A percentile compares a stretch with the other conserved stretches of the same genome.
Conservation (phyloP, 345 rosid genomes). For the Acer campestre region DNA sequence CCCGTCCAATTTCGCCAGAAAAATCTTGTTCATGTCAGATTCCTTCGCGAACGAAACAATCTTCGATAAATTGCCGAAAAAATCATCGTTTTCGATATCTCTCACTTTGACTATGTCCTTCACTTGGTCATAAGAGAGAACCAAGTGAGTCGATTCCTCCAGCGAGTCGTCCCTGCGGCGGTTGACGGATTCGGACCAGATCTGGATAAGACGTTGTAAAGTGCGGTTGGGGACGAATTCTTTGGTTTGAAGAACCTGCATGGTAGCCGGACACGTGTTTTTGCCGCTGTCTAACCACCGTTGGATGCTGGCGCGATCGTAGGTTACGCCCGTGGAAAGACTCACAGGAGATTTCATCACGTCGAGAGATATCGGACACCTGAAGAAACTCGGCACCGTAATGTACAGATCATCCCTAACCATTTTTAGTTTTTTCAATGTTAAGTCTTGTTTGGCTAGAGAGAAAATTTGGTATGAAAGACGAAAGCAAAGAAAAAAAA, state of each 20-base stretch:
- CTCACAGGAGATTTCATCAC: slow-evolving; percentile 95
- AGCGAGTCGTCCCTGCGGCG: slow-evolving; percentile 31
- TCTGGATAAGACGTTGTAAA: slow-evolving; percentile 76
- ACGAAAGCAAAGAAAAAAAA: background rate
- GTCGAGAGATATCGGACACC: slow-evolving; percentile 93
- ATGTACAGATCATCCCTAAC: slow-evolving; percentile 68
- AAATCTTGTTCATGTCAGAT: slow-evolving; percentile 59
- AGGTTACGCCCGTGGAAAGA: slow-evolving; percentile 92
- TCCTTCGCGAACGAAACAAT: slow-evolving; percentile 50
- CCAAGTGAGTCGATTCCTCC: slow-evolving; percentile 12
- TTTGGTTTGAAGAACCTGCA: slow-evolving; percentile 77
- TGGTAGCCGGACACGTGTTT: slow-evolving; percentile 94
- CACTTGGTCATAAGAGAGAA: slow-evolving; percentile 40
- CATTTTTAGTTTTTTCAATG: slow-evolving; percentile 31
- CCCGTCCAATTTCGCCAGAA: slow-evolving; percentile 51
- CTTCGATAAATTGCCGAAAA: slow-evolving; percentile 28
- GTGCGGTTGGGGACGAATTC: slow-evolving; percentile 83
- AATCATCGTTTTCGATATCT: slow-evolving; percentile 15
- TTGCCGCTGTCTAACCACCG: slow-evolving; percentile 88
- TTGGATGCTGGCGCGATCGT: slow-evolving; percentile 87
- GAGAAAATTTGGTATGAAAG: slow-evolving; percentile 11
- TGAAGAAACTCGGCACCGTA: slow-evolving; percentile 77
- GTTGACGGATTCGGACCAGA: slow-evolving; percentile 68
- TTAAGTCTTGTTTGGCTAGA: slow-evolving; percentile 22
- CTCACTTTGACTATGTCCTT: slow-evolving; percentile 30